These are phyloP conservation scores for Kondoa malvinella DNA, from an alignment of 768 basidiomycete species.

Conservation along the genomic window DNA sequence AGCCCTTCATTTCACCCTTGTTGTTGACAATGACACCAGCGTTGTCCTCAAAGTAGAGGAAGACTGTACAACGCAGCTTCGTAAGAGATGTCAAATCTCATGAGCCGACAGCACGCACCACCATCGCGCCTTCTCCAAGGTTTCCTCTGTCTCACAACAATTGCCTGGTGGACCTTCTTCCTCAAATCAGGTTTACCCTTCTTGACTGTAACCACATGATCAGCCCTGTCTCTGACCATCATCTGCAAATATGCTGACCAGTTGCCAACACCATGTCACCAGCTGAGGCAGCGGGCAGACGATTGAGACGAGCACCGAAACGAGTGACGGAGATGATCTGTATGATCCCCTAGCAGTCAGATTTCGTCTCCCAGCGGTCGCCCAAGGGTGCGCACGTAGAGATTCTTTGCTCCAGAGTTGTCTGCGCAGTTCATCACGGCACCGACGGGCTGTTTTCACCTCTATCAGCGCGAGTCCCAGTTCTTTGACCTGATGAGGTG, in stretches of 20 bases:
- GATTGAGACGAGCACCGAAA: constrained; percentile 88
- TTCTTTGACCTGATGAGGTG: background rate
- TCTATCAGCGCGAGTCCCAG: constrained; percentile 50
- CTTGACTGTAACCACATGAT: constrained; percentile 45
- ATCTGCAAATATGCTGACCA: background rate
- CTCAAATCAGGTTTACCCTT: constrained; percentile 99
- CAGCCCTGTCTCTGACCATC: background rate
- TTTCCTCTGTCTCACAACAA: constrained; percentile 94
- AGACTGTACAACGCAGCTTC: background rate
- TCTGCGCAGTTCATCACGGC: constrained; percentile 57
- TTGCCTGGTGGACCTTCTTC: constrained; percentile 98
- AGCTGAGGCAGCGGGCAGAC: constrained; percentile 66
- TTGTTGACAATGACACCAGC: constrained; percentile 51
- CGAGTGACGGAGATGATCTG: constrained; percentile 79
- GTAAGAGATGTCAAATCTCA: background rate
- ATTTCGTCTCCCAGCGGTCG: background rate
- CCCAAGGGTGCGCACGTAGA: constrained; percentile 39
- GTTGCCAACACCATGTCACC: constrained; percentile 84
- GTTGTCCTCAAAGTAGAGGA: constrained; percentile 28
- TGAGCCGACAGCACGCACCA: constrained; percentile 43
- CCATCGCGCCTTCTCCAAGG: constrained; percentile 96
- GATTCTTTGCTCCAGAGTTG: constrained; percentile 95
- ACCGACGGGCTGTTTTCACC: constrained; percentile 45
- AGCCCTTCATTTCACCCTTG: constrained; percentile 99
- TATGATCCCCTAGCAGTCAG: constrained; percentile 9